A percentile compares a stretch with the other conserved stretches of the same genome.
phyloP scores from a whole-genome alignment of 2,329 filamentous ascomycete species.

The Diaporthe sp. region DNA sequence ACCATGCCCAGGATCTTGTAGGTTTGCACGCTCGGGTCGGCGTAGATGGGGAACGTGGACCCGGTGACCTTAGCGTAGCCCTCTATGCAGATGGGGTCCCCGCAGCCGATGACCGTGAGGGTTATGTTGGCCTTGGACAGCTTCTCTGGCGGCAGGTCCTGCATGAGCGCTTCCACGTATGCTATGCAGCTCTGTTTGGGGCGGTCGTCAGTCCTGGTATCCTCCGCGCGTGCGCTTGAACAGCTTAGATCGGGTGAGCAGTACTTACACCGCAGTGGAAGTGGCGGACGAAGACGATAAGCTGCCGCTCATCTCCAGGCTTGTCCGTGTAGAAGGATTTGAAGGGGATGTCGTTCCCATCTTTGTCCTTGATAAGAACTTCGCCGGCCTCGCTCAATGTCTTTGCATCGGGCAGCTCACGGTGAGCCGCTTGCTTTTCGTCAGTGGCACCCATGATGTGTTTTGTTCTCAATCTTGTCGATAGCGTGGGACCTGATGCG shows the following conservation, averaged over 20 bases:
- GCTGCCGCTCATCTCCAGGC: conserved; percentile 26
- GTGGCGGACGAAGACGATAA: conserved; percentile 34
- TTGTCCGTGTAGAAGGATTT: conserved; percentile 23
- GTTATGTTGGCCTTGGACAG: conserved; percentile 19
- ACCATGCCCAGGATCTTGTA: conserved; percentile 24
- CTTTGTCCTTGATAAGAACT: conserved; percentile 30
- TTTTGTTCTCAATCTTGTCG: background rate
- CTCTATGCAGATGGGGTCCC: conserved; percentile 15
- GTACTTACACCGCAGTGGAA: conserved; percentile 33
- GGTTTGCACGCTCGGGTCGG: conserved; percentile 20
- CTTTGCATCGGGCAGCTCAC: conserved; percentile 18
- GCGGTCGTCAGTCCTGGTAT: background rate
- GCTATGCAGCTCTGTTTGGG: conserved; percentile 24
- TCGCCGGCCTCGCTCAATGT: conserved; percentile 21
- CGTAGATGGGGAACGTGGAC: conserved; percentile 23
- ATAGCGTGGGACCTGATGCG: background rate
- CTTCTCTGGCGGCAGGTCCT: conserved; percentile 10
- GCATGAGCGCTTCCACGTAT: conserved; percentile 20
- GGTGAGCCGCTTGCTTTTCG: background rate
- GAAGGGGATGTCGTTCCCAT: conserved; percentile 9
- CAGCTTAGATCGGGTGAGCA: background rate
- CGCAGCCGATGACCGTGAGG: conserved; percentile 29
- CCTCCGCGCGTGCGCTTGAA: background rate
- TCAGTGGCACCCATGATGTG: background rate
- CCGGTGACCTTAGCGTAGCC: conserved; percentile 2